phyloP scores from a whole-genome alignment of 257 asterid genomes.

The Petrea volubilis region DNA sequence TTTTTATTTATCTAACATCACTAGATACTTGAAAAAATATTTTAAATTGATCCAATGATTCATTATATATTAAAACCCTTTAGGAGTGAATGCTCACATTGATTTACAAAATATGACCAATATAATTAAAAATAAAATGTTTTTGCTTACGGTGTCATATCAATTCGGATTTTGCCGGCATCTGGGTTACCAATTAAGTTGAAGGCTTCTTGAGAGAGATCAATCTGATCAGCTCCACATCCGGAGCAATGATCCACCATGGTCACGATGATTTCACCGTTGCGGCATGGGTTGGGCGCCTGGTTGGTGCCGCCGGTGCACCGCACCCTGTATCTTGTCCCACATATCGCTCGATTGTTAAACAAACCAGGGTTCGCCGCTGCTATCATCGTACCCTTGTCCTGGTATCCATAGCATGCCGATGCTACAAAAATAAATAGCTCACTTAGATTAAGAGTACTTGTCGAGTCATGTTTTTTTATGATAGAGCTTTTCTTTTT shows the following conservation, averaged over 20 bases:
- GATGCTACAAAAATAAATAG: conserved; percentile 37
- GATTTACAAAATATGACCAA: too few species aligned
- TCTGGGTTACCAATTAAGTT: conserved; percentile 28
- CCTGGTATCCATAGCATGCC: conserved; percentile 31
- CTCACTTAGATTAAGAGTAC: too few species aligned
- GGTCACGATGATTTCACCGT: conserved; percentile 16
- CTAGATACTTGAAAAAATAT: too few species aligned
- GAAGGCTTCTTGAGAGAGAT: conserved; percentile 41
- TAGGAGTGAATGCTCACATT: too few species aligned
- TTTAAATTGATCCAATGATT: too few species aligned
- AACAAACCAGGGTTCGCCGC: conserved; percentile 30
- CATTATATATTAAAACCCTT: too few species aligned
- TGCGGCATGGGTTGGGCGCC: conserved; percentile 26
- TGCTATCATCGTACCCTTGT: conserved; percentile 35
- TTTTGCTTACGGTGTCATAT: conserved; percentile 16
- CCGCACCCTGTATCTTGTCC: conserved; percentile 21
- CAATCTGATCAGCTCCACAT: conserved; percentile 25
- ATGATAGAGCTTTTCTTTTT: too few species aligned
- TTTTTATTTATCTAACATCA: too few species aligned
- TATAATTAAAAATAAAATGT: too few species aligned
- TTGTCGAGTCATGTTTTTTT: too few species aligned
- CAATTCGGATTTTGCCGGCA: conserved; percentile 26
- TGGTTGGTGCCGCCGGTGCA: conserved; percentile 30
- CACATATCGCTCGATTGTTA: conserved; percentile 29
- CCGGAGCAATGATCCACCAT: conserved; percentile 32